Conservation (phyloP, 352 stramenopile species). For the Pythium apleroticum region DNA sequence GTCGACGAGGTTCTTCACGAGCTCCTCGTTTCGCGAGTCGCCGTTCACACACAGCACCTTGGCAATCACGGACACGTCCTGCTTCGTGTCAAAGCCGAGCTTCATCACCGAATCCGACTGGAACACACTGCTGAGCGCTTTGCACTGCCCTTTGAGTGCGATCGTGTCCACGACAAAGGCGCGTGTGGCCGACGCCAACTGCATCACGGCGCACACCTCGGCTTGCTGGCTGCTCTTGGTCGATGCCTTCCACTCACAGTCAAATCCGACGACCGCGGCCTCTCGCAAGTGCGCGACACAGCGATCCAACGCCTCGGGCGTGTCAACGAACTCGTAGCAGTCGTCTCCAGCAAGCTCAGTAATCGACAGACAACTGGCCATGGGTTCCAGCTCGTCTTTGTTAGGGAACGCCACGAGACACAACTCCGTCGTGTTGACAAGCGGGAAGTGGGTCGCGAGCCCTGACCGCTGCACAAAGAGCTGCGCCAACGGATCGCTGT, state of each 20-base stretch:
- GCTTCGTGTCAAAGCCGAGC: constrained; percentile 68
- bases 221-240: constrained; percentile 18
- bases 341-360: constrained; percentile 36
- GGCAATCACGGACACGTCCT: constrained; percentile 59
- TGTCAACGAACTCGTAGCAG: constrained; percentile 67
- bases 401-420: constrained; percentile 22
- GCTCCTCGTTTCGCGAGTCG: neutral
- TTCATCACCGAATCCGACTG: constrained; percentile 51
- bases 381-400: constrained; percentile 43
- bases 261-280: constrained; percentile 60
- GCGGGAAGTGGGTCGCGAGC: constrained; percentile 38
- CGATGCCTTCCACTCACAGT: constrained; percentile 78
- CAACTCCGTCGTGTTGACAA: constrained; percentile 43
- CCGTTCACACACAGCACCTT: constrained; percentile 34
- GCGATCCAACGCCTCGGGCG: constrained; percentile 28
- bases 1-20: constrained; percentile 41
- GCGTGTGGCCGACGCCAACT: constrained; percentile 57
- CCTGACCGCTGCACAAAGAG: constrained; percentile 57
- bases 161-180: constrained; percentile 74
- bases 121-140: constrained; percentile 39
- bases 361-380: constrained; percentile 52
- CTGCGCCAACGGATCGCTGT: constrained; percentile 38
- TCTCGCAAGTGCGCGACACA: constrained; percentile 45
- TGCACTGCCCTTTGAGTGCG: constrained; percentile 37
- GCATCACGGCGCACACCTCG: constrained; percentile 58